Evolutionary conservation across 2,329 filamentous ascomycete species (phyloP), one percentile per base, ranked within the genome.

Genomic region (Diaporthe eres): DNA sequence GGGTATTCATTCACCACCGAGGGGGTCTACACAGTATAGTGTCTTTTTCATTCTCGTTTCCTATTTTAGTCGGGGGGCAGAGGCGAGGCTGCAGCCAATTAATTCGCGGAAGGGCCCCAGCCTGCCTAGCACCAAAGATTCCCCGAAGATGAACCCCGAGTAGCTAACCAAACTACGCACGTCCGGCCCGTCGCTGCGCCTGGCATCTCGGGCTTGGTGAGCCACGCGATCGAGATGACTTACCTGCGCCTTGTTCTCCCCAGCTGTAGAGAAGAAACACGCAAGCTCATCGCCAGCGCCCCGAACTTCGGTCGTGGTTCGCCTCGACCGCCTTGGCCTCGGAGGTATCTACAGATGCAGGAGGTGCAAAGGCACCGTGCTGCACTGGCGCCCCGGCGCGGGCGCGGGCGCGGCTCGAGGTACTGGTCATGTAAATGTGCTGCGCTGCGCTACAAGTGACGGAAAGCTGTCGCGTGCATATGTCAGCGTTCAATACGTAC

Each of bases 391-490:
- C 37, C 15, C 10, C 7, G 53, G 28, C 12, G 5, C n/a, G 34
- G 53, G 28, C 12, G 4, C n/a, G 31, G 49, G 12, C 17, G 34
- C n/a, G 31, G 57, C 31, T 37, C 19, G n/a, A 12, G 7, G 31
- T 39, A 17, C 31, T n/a, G 22, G 7, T 15, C 9, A 31, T 57
- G 25, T 31, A 12, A 7, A 58, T 49, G 31, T 31, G 25, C 5
- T 44, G 60, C 22, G 42, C 58, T 5, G 39, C 39, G 17, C 25
- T 65, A 25, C 60, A 31, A n/a, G 60, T 47, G 60, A 47, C 17
- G 4, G 22, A 63, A 12, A 47, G 13, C 58, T 39, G 58, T 61
- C 58, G 58, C 58, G 34, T 61, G 58, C 58, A 61, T 61, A 25
- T 25, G 22, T 13, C 34, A 39, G 22, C 12, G 13, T 6, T 9